Percentiles rank a stretch among this genome's conserved stretches.
These are phyloP conservation scores for Hypoxylon sp. DNA, from an alignment of 2,329 filamentous ascomycete genomes.

Conservation along the genomic window DNA sequence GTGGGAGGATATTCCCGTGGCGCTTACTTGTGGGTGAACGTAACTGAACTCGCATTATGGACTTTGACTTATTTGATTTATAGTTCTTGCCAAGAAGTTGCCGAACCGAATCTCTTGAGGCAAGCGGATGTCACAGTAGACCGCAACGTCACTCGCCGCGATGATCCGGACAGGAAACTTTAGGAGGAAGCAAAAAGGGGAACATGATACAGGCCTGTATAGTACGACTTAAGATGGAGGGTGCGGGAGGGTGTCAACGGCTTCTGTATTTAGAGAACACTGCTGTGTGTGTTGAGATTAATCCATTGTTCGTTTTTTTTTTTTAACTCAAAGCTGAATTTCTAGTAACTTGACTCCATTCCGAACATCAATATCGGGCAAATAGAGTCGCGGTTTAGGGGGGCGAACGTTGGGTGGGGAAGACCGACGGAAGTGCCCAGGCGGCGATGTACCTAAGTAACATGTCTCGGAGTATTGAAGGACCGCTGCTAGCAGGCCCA, in stretches of 20 bases:
- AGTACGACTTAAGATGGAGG: neutral
- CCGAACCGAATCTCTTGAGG: neutral
- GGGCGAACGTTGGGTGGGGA: conserved; percentile 12
- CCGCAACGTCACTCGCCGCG: neutral
- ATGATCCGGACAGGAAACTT: neutral
- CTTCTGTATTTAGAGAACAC: neutral
- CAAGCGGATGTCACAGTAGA: neutral
- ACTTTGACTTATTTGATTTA: neutral
- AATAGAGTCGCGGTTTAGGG: neutral
- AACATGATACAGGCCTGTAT: neutral
- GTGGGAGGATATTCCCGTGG: too few species aligned
- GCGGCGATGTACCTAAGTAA: neutral
- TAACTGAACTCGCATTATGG: neutral
- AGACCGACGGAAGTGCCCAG: neutral
- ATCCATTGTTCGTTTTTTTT: neutral
- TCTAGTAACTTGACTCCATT: neutral
- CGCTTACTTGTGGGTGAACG: too few species aligned
- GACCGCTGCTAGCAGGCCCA: conserved; percentile 13
- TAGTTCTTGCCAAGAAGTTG: neutral
- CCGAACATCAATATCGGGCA: neutral
- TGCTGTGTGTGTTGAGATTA: neutral
- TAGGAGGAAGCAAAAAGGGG: neutral
- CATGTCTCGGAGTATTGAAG: conserved; percentile 18
- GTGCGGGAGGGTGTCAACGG: neutral
- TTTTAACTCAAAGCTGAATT: neutral